Evolutionary conservation across 1,284 basidiomycete species (phyloP).

Genomic region (Ustilago vetiveriae): DNA sequence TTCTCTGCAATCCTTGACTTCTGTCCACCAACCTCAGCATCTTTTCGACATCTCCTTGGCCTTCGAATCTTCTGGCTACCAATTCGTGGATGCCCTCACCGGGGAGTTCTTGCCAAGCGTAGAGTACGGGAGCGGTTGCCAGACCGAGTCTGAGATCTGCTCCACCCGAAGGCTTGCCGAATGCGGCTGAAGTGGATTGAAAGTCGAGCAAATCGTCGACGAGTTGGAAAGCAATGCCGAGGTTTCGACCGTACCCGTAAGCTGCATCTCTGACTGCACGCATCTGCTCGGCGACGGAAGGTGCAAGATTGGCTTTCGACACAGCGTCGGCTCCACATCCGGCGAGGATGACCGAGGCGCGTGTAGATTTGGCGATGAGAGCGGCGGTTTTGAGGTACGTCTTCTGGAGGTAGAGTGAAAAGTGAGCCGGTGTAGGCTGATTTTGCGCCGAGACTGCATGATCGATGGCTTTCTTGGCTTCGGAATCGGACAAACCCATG

Average conservation of each 20-base stretch:
- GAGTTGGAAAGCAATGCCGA: slow-evolving; percentile 80
- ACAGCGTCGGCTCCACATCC: slow-evolving; percentile 77
- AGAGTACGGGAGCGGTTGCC: slow-evolving; percentile 91
- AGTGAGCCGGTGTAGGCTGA: slow-evolving; percentile 72
- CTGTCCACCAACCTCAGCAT: slow-evolving; percentile 52
- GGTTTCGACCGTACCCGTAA: slow-evolving; percentile 87
- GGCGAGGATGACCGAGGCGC: slow-evolving; percentile 87
- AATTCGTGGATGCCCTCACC: slow-evolving; percentile 75
- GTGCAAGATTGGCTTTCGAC: slow-evolving; percentile 10
- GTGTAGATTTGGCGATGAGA: slow-evolving; percentile 90
- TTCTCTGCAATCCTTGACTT: slow-evolving; percentile 57
- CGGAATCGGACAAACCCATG: slow-evolving; percentile 18
- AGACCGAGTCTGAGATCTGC: slow-evolving; percentile 87
- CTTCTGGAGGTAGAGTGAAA: slow-evolving; percentile 89
- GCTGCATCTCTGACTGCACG: slow-evolving; percentile 86
- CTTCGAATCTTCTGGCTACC: slow-evolving; percentile 83
- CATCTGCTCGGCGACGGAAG: slow-evolving; percentile 23
- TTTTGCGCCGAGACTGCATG: neutral
- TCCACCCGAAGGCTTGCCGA: slow-evolving; percentile 83
- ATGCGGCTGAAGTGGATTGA: slow-evolving; percentile 73
- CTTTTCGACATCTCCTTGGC: slow-evolving; percentile 83
- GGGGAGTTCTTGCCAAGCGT: slow-evolving; percentile 86
- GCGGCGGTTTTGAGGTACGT: slow-evolving; percentile 97
- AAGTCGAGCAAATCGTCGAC: slow-evolving; percentile 93
- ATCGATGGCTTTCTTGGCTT: slow-evolving; percentile 6